These are phyloP conservation scores for Tolypocladium pustulatum DNA, from an alignment of 2,329 filamentous ascomycete genomes.

Conservation along the genomic window DNA sequence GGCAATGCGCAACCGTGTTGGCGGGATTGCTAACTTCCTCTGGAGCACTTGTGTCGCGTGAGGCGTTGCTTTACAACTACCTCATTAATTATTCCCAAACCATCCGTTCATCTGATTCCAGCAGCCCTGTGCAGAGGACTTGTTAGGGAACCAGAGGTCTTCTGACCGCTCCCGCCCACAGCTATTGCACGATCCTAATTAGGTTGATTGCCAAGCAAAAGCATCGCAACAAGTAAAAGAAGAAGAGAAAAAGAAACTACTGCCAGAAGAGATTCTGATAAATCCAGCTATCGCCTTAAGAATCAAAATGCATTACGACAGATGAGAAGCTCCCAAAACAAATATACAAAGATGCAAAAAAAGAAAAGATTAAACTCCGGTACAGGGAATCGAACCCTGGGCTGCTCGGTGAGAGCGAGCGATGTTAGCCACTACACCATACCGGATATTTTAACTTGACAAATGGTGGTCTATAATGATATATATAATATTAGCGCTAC, in stretches of 20 bases:
- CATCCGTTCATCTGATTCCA: background rate
- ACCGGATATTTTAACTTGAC: constrained; percentile 12
- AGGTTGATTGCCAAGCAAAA: too few relatives aligned
- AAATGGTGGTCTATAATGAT: background rate
- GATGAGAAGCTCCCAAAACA: too few relatives aligned
- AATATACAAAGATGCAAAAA: background rate
- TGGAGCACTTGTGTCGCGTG: background rate
- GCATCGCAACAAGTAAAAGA: too few relatives aligned
- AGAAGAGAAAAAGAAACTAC: too few relatives aligned
- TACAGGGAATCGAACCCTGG: constrained; percentile 25
- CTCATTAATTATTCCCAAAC: background rate
- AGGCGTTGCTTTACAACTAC: background rate
- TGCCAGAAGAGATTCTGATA: too few relatives aligned
- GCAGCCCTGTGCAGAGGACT: background rate
- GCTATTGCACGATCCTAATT: background rate
- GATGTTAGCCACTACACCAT: constrained; percentile 27
- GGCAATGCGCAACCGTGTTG: background rate
- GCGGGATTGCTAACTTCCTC: background rate
- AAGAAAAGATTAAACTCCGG: constrained; percentile 12
- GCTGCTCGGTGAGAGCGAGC: constrained; percentile 26
- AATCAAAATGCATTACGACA: too few relatives aligned
- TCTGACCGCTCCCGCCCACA: background rate
- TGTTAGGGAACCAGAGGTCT: background rate
- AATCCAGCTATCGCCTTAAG: too few relatives aligned
- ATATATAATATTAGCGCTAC: background rate